These are phyloP conservation scores for Penicillium paradoxum DNA, from an alignment of 495 filamentous ascomycete genomes.

Conservation along the genomic window DNA sequence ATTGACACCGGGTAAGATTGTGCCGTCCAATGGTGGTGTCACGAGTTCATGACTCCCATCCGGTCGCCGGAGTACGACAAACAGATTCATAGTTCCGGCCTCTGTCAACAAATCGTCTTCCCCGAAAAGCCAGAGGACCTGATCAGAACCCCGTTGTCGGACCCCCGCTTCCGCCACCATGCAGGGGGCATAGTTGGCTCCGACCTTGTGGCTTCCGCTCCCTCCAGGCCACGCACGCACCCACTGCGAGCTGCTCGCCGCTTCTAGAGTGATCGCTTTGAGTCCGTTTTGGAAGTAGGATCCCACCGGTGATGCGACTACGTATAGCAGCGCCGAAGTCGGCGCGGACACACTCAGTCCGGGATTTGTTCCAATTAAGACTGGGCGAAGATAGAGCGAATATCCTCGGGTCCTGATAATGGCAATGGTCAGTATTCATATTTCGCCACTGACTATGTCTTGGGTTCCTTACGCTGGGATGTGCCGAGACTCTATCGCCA, in stretches of 20 bases:
- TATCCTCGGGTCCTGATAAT: conserved; percentile 7
- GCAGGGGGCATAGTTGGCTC: conserved; percentile 27
- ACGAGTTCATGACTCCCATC: conserved; percentile 68
- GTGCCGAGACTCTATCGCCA: conserved; percentile 33
- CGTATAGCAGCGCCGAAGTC: conserved; percentile 65
- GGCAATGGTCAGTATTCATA: background rate
- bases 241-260: background rate
- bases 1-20: conserved; percentile 78
- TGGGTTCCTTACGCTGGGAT: background rate
- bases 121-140: conserved; percentile 28
- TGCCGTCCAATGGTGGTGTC: conserved; percentile 80
- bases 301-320: conserved; percentile 45
- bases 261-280: conserved; percentile 8
- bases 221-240: conserved; percentile 26
- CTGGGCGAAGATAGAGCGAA: conserved; percentile 63
- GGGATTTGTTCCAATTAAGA: conserved; percentile 66
- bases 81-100: conserved; percentile 88
- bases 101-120: conserved; percentile 79
- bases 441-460: background rate
- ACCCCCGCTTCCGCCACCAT: conserved; percentile 15
- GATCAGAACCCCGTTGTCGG: conserved; percentile 16
- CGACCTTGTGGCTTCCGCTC: conserved; percentile 21
- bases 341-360: conserved; percentile 71
- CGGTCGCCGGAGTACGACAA: conserved; percentile 53
- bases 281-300: background rate